These are phyloP conservation scores for Didymella glomerata DNA, from an alignment of 2,329 filamentous ascomycete species.

Conservation along the genomic window DNA sequence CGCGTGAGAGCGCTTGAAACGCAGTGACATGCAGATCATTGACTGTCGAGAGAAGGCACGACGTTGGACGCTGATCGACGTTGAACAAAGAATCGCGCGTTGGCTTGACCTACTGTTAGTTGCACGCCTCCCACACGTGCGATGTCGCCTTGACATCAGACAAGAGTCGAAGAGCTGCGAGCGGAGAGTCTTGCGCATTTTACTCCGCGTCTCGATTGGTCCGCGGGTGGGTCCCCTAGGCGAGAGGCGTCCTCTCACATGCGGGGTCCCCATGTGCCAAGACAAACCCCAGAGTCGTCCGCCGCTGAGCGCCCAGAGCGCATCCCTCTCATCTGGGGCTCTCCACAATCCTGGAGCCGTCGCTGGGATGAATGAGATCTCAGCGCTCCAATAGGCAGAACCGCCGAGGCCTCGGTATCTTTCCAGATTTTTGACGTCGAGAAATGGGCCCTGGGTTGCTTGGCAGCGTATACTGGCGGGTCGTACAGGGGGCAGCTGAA, in stretches of 20 bases:
- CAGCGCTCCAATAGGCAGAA: conserved; percentile 17
- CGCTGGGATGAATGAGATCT: conserved; percentile 17
- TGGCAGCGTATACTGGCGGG: conserved; percentile 29
- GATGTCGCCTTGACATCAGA: conserved; percentile 16
- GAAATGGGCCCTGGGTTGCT: conserved; percentile 17
- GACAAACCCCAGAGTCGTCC: conserved; percentile 31
- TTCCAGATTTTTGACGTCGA: conserved; percentile 21
- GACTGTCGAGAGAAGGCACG: conserved; percentile 2
- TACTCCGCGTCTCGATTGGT: conserved; percentile 25
- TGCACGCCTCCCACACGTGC: conserved; percentile 18
- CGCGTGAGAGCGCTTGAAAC: conserved; percentile 21
- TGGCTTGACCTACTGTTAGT: conserved; percentile 14
- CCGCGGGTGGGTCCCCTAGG: conserved; percentile 24
- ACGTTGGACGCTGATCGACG: conserved; percentile 11
- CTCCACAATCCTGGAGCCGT: conserved; percentile 16
- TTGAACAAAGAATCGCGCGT: conserved; percentile 21
- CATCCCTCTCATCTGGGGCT: conserved; percentile 24
- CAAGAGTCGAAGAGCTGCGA: conserved; percentile 16
- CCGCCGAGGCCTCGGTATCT: conserved; percentile 39
- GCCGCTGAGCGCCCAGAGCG: conserved; percentile 19
- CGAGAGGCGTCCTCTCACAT: conserved; percentile 24
- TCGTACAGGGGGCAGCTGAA: conserved; percentile 24
- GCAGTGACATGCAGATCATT: conserved; percentile 19
- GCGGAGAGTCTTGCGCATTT: conserved; percentile 14
- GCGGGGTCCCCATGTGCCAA: conserved; percentile 45